A percentile compares a stretch with the other conserved stretches of the same genome.
These are phyloP conservation scores for sunflower (Helianthus annuus) DNA, from an alignment of 129 eudicot genomes.

Conservation along the genomic window DNA sequence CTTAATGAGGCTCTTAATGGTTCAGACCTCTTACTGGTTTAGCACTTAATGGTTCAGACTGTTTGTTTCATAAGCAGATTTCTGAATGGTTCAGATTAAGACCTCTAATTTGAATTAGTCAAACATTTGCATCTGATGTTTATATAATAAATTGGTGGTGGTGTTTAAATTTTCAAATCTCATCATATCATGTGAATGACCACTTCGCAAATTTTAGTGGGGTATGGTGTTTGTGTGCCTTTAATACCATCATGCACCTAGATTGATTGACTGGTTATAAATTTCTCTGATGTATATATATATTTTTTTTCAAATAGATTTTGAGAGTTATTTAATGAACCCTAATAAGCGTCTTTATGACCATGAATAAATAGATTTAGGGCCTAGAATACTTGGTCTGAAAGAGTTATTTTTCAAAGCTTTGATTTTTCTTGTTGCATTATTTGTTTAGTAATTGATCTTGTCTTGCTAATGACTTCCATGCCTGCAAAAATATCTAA, in stretches of 20 bases:
- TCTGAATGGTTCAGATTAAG: too few species aligned
- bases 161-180: too few species aligned
- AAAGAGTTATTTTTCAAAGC: constrained; percentile 22
- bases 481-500: constrained; percentile 37
- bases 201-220: neutral
- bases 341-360: neutral
- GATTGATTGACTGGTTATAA: neutral
- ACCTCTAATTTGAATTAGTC: too few species aligned
- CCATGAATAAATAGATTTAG: neutral
- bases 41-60: too few species aligned
- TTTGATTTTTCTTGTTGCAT: constrained; percentile 20
- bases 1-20: too few species aligned
- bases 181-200: too few species aligned
- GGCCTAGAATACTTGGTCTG: neutral
- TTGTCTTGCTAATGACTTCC: constrained; percentile 24
- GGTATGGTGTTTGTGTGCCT: constrained; percentile 13
- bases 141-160: neutral
- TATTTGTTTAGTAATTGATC: constrained; percentile 5
- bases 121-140: neutral
- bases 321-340: too few species aligned
- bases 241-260: constrained; percentile 2
- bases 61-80: too few species aligned
- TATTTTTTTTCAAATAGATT: too few species aligned
- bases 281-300: too few species aligned
- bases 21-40: too few species aligned